phyloP scores from a whole-genome alignment of 805 yeast genomes.

The Candida takata region DNA sequence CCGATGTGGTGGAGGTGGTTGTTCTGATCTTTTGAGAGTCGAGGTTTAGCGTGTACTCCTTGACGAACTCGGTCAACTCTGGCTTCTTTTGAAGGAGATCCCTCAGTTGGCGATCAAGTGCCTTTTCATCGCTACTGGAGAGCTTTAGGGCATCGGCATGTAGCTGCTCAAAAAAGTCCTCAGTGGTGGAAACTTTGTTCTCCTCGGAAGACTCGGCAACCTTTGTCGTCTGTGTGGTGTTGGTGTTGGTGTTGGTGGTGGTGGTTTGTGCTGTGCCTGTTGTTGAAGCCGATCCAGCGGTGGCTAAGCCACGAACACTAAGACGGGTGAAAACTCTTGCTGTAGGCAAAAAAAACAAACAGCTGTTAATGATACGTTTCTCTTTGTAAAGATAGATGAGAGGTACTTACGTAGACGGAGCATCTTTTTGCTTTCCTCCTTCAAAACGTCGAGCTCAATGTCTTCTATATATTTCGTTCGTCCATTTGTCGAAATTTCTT shows the following conservation, averaged over 20 bases:
- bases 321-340: no score
- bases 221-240: neutral
- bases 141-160: slow-evolving; percentile 17
- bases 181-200: slow-evolving; percentile 1
- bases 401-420: neutral
- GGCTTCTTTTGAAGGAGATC: slow-evolving; percentile 17
- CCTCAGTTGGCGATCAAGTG: slow-evolving; percentile 14
- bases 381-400: no score
- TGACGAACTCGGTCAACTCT: slow-evolving; percentile 16
- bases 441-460: no score
- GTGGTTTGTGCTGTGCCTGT: no score
- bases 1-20: neutral
- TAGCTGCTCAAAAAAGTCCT: slow-evolving; percentile 14
- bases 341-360: no score
- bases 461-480: no score
- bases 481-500: neutral
- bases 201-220: neutral
- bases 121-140: slow-evolving; percentile 10
- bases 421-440: neutral
- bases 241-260: neutral
- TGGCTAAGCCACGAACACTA: no score
- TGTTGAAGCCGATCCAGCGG: no score
- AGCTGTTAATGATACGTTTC: no score
- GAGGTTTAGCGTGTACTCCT: slow-evolving; percentile 17
- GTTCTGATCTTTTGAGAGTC: slow-evolving; percentile 11